Evolutionary conservation across 1,284 basidiomycete genomes (phyloP).

Genomic region (Moniliella sp.): DNA sequence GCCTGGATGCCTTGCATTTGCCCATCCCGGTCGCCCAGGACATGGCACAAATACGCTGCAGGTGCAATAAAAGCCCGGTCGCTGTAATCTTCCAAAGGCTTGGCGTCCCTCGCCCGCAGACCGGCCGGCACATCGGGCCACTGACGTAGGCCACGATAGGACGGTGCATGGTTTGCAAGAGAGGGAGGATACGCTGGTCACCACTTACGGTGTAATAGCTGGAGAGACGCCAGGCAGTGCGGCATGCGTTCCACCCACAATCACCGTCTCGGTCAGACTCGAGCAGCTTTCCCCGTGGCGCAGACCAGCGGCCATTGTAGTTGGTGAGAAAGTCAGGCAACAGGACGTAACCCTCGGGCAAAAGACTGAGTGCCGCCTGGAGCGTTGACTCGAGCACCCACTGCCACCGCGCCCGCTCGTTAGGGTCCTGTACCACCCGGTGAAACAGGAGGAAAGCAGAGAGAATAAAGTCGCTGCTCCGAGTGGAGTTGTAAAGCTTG

Average conservation of each 20-base stretch:
- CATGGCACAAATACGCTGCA: conserved; percentile 14
- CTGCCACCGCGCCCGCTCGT: conserved; percentile 9
- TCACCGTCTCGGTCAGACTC: conserved; percentile 18
- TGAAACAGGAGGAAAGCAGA: conserved; percentile 15
- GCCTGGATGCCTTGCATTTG: conserved; percentile 9
- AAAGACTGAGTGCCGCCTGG: conserved; percentile 5
- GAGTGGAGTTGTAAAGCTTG: conserved; percentile 13
- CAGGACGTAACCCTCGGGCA: conserved; percentile 7
- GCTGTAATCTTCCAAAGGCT: conserved; percentile 13
- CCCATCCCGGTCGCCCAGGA: conserved; percentile 8
- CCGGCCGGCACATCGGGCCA: conserved; percentile 21
- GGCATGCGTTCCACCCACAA: conserved; percentile 23
- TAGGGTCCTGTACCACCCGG: conserved; percentile 6
- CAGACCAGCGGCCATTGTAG: conserved; percentile 11
- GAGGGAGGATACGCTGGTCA: conserved; percentile 12
- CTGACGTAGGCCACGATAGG: neutral
- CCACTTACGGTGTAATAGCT: conserved; percentile 19
- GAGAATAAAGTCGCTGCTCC: conserved; percentile 19
- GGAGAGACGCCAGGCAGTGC: conserved; percentile 21
- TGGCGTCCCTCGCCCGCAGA: conserved; percentile 5
- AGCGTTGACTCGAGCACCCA: conserved; percentile 13
- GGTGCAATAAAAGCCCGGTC: conserved; percentile 25
- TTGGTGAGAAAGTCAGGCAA: conserved; percentile 14
- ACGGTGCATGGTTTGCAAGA: conserved; percentile 1
- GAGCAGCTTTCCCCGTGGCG: conserved; percentile 10